Evolutionary conservation across 768 basidiomycete genomes (phyloP).

Genomic region (Boletus bicolor): DNA sequence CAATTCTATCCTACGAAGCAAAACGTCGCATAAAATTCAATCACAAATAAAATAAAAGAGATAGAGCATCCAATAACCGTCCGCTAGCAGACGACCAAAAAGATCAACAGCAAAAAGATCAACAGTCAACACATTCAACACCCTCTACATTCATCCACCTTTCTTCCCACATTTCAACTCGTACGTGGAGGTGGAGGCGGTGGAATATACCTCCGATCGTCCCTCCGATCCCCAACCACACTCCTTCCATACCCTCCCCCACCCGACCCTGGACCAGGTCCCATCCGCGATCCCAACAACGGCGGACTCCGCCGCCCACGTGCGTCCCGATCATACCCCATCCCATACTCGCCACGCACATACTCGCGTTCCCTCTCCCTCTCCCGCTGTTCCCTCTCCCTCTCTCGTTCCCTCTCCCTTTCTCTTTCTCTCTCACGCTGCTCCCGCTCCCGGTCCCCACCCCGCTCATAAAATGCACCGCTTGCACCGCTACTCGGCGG

Average conservation of each 20-base stretch:
- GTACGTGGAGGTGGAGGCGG: slow-evolving; percentile 23
- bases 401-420: slow-evolving; percentile 7
- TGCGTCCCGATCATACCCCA: slow-evolving; percentile 36
- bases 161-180: neutral
- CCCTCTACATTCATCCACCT: neutral
- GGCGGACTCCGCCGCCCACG: slow-evolving; percentile 29
- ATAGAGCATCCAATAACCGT: neutral
- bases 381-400: slow-evolving; percentile 11
- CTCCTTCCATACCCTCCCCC: slow-evolving; percentile 17
- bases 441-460: slow-evolving; percentile 5
- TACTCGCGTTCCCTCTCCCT: slow-evolving; percentile 37
- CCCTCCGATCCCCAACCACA: slow-evolving; percentile 28
- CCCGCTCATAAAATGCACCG: slow-evolving; percentile 34
- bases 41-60: neutral
- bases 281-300: slow-evolving; percentile 20
- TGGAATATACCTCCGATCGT: slow-evolving; percentile 38
- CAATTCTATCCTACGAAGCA: neutral
- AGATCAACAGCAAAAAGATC: neutral
- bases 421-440: slow-evolving; percentile 14
- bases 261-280: slow-evolving; percentile 5
- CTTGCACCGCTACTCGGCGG: slow-evolving; percentile 22
- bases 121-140: neutral
- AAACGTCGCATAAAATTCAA: neutral
- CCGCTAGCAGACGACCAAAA: neutral
- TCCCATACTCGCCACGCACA: slow-evolving; percentile 27